Evolutionary conservation across 805 yeast genomes (phyloP).

Genomic region (Candida yuanshanica): DNA sequence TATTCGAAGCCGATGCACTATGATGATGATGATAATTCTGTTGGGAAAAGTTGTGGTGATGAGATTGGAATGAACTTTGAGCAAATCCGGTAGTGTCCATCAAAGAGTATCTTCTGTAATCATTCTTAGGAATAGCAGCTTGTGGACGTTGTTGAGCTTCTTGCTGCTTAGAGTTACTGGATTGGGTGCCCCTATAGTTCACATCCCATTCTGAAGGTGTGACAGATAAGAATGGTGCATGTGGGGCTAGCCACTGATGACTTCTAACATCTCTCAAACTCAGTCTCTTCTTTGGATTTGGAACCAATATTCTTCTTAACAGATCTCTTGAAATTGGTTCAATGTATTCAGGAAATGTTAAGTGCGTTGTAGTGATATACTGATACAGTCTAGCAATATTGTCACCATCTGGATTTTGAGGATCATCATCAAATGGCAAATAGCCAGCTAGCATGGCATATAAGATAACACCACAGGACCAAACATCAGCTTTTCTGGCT

Average conservation of each 20-base stretch:
- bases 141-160: slow-evolving; percentile 29
- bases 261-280: slow-evolving; percentile 61
- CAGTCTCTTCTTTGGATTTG: slow-evolving; percentile 78
- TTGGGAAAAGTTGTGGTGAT: slow-evolving; percentile 11
- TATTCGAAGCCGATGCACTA: background rate
- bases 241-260: slow-evolving; percentile 88
- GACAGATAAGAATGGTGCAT: slow-evolving; percentile 73
- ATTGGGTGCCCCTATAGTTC: slow-evolving; percentile 33
- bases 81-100: slow-evolving; percentile 39
- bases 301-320: slow-evolving; percentile 73
- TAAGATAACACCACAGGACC: slow-evolving; percentile 94
- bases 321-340: slow-evolving; percentile 89
- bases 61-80: slow-evolving; percentile 27
- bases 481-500: slow-evolving; percentile 90
- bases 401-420: slow-evolving; percentile 92
- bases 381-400: slow-evolving; percentile 87
- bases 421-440: slow-evolving; percentile 96
- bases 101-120: slow-evolving; percentile 34
- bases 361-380: slow-evolving; percentile 84
- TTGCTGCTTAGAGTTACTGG: slow-evolving; percentile 14
- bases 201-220: slow-evolving; percentile 89
- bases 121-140: slow-evolving; percentile 11
- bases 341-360: slow-evolving; percentile 93
- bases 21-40: background rate
- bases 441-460: slow-evolving; percentile 98